These are phyloP conservation scores for Acanthamoeba royreba DNA, from an alignment of 208 protist genomes.

Conservation along the genomic window DNA sequence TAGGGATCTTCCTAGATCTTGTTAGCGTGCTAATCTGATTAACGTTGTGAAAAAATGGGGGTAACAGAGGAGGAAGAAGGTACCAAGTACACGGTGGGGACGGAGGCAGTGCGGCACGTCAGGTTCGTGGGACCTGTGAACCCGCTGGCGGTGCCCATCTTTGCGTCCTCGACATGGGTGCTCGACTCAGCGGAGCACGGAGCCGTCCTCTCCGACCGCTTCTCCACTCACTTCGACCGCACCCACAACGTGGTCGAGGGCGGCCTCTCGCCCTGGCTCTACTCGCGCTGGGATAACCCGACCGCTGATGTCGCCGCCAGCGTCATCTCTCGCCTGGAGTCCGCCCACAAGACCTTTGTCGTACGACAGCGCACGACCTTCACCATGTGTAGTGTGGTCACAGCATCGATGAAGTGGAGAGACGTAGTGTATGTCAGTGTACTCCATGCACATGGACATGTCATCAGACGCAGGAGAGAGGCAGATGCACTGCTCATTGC, in stretches of 20 bases:
- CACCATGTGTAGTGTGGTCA: not conserved
- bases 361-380: not conserved
- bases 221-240: not conserved
- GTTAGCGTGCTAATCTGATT: no score
- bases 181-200: not conserved
- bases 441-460: no score
- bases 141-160: not conserved
- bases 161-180: not conserved
- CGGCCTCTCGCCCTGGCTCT: not conserved
- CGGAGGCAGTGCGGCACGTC: not conserved
- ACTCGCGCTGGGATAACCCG: slow-evolving; percentile 26
- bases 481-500: no score
- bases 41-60: no score
- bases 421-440: no score
- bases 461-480: no score
- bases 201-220: not conserved
- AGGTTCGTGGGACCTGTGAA: not conserved
- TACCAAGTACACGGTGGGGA: not conserved
- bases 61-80: no score
- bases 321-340: slow-evolving; percentile 18
- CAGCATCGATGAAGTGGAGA: no score
- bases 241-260: not conserved
- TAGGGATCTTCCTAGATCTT: no score
- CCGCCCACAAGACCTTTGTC: slow-evolving; percentile 9
- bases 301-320: not conserved